Evolutionary conservation across 305 asterid genomes (phyloP).

Genomic region (Fraxinus dipetala): DNA sequence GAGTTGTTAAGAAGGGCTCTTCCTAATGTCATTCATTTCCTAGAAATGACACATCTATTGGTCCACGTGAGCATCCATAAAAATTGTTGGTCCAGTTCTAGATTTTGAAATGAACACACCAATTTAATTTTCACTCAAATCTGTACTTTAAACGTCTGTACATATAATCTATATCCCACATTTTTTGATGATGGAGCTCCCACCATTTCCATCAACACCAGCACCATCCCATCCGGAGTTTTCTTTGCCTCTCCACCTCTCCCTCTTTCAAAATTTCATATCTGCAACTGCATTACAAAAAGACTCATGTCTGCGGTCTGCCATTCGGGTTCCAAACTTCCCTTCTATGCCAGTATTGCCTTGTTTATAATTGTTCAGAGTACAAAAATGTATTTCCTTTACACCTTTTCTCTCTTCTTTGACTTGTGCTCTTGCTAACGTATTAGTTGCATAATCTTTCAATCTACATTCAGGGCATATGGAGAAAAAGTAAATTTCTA

Average conservation of each 20-base stretch:
- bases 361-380: neutral
- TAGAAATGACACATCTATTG: slow-evolving; percentile 17
- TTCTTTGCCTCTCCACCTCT: slow-evolving; percentile 3
- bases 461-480: slow-evolving; percentile 32
- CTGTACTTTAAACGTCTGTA: slow-evolving; percentile 31
- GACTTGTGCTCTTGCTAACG: slow-evolving; percentile 14
- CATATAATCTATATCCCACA: slow-evolving; percentile 25
- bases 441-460: slow-evolving; percentile 40
- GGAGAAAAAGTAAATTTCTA: slow-evolving; percentile 33
- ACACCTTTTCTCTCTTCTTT: slow-evolving; percentile 2
- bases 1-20: neutral
- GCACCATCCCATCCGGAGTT: slow-evolving; percentile 26
- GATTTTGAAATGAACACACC: slow-evolving; percentile 30
- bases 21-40: neutral
- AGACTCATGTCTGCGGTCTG: slow-evolving; percentile 42
- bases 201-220: slow-evolving; percentile 36
- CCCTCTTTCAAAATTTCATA: slow-evolving; percentile 18
- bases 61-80: slow-evolving; percentile 48
- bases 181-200: slow-evolving; percentile 42
- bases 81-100: slow-evolving; percentile 37
- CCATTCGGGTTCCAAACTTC: slow-evolving; percentile 31
- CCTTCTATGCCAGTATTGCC: neutral
- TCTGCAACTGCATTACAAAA: slow-evolving; percentile 20
- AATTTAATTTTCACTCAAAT: slow-evolving; percentile 31
- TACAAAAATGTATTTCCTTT: slow-evolving; percentile 3